Conservation (phyloP, 2,329 filamentous ascomycete genomes). For the Sclerotinia nivalis region DNA sequence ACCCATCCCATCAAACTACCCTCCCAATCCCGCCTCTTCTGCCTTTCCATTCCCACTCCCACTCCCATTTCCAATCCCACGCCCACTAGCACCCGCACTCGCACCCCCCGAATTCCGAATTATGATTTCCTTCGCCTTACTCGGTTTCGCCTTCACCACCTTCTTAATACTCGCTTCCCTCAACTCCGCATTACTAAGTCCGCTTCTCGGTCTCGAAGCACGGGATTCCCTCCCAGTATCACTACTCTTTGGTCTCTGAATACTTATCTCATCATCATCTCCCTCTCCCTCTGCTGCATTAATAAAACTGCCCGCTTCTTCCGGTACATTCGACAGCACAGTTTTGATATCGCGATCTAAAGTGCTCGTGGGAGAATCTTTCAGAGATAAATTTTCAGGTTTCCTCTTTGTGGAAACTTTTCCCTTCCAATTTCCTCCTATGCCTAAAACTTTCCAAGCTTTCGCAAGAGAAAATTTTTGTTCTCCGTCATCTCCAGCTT, state of each 20-base stretch:
- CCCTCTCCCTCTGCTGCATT: background rate
- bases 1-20: background rate
- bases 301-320: conserved; percentile 18
- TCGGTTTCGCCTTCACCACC: conserved; percentile 7
- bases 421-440: conserved; percentile 11
- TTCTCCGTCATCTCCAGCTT: conserved; percentile 18
- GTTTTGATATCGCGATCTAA: conserved; percentile 3
- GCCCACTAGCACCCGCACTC: too few species aligned
- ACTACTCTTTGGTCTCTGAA: conserved; percentile 12
- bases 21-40: conserved; percentile 8
- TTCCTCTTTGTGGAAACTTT: conserved; percentile 5
- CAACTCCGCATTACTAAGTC: conserved; percentile 20
- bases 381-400: background rate
- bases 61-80: background rate
- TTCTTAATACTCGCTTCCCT: conserved; percentile 23
- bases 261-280: background rate
- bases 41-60: conserved; percentile 7
- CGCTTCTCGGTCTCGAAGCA: conserved; percentile 19
- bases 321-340: conserved; percentile 9
- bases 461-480: conserved; percentile 4
- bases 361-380: background rate
- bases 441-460: conserved; percentile 19
- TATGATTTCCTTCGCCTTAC: conserved; percentile 10
- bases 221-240: background rate
- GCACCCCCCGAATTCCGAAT: background rate